phyloP scores from a whole-genome alignment of 768 basidiomycete genomes.

The Pleurotus djamor region DNA sequence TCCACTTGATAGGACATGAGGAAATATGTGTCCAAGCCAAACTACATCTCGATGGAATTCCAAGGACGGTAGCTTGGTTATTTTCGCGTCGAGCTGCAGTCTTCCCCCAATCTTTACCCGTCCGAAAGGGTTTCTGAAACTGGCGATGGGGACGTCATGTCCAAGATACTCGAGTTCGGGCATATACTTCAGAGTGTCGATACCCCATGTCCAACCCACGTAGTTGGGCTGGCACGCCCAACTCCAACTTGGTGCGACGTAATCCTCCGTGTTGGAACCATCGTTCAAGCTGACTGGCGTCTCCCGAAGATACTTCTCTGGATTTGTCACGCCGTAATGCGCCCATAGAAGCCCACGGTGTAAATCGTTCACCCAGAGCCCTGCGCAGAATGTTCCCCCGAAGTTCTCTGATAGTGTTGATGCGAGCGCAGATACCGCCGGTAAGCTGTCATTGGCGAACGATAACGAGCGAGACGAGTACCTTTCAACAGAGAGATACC shows the following conservation, averaged over 20 bases:
- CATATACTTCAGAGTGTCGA: not conserved
- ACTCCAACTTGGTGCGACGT: not conserved
- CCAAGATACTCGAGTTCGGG: slow-evolving; percentile 2
- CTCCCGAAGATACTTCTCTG: not conserved
- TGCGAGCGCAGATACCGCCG: slow-evolving; percentile 1
- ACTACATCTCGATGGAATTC: not conserved
- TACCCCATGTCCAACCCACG: not conserved
- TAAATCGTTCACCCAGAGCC: not conserved
- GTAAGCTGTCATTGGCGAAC: not conserved
- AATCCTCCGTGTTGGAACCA: not conserved
- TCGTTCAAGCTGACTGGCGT: not conserved
- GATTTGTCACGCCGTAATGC: not conserved
- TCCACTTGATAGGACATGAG: not conserved
- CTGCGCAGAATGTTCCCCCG: not conserved
- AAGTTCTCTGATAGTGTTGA: not conserved
- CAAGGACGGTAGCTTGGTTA: not conserved
- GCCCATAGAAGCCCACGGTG: slow-evolving; percentile 2
- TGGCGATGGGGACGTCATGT: not conserved
- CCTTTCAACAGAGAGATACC: not conserved
- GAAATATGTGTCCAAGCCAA: not conserved
- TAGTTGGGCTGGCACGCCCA: not conserved
- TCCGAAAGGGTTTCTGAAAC: not conserved
- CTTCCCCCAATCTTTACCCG: slow-evolving; percentile 1
- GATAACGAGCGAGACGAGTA: not conserved
- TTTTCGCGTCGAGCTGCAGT: not conserved